Conservation (phyloP, 1,139 yeast genomes). For the Kurtzmaniella natalensis region DNA sequence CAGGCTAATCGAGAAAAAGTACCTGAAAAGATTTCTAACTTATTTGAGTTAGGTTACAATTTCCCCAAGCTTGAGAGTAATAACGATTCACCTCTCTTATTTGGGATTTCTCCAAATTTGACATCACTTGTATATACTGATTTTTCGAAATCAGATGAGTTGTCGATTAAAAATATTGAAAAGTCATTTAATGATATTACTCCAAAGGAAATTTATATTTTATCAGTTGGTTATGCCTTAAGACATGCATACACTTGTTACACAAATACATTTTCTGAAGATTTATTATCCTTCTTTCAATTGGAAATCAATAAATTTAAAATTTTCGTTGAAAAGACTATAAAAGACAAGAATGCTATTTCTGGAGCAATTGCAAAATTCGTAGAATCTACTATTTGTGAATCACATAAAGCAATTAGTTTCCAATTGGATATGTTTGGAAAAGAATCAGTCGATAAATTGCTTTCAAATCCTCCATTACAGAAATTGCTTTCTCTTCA, state of each 20-base stretch:
- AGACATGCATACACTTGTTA: constrained; percentile 68
- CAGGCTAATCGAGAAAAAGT: constrained; percentile 10
- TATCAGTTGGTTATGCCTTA: constrained; percentile 60
- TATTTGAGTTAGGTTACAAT: constrained; percentile 57
- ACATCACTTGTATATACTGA: constrained; percentile 43
- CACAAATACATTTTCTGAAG: constrained; percentile 61
- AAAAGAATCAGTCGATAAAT: constrained; percentile 65
- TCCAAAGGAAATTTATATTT: constrained; percentile 30
- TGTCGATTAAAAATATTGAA: constrained; percentile 29
- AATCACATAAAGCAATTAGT: constrained; percentile 65
- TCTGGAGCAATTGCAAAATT: constrained; percentile 30
- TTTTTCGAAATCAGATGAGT: constrained; percentile 15
- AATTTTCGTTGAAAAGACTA: constrained; percentile 10
- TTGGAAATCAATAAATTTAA: constrained; percentile 34
- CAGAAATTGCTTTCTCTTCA: constrained; percentile 66
- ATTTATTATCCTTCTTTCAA: constrained; percentile 54
- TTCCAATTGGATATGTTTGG: constrained; percentile 61
- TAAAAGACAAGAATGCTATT: constrained; percentile 15
- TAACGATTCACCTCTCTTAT: constrained; percentile 27
- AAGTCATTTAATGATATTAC: constrained; percentile 14
- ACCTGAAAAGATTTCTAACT: constrained; percentile 35
- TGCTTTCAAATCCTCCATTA: constrained; percentile 68
- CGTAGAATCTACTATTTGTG: constrained; percentile 47
- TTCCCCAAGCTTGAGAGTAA: constrained; percentile 26
- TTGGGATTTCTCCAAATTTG: constrained; percentile 56